A percentile compares a stretch with the other conserved stretches of the same genome.
These are phyloP conservation scores for Ophiostoma sp. DNA, from an alignment of 2,329 filamentous ascomycete genomes.

Conservation along the genomic window DNA sequence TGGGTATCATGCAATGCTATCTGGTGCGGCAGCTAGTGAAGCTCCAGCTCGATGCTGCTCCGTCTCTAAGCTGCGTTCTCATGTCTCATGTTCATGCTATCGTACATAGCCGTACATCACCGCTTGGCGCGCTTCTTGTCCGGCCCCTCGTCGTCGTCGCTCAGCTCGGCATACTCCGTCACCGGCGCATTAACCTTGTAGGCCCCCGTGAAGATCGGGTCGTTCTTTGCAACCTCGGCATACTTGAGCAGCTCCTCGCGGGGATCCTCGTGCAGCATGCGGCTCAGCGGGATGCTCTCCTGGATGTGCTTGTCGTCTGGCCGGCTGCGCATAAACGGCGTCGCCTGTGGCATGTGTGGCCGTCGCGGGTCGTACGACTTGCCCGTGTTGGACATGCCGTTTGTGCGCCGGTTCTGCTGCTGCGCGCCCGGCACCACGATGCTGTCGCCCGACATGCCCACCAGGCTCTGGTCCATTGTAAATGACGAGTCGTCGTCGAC, in stretches of 20 bases:
- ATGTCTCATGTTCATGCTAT: not conserved
- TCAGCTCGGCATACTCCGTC: constrained; percentile 82
- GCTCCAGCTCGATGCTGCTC: not conserved
- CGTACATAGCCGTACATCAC: constrained; percentile 28
- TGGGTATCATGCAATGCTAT: constrained; percentile 14
- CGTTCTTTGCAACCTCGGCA: constrained; percentile 84
- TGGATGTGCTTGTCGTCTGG: constrained; percentile 86
- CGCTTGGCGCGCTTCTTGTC: constrained; percentile 59
- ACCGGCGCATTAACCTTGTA: constrained; percentile 90
- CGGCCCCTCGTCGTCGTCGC: constrained; percentile 66
- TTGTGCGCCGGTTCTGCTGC: constrained; percentile 43
- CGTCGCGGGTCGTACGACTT: constrained; percentile 70
- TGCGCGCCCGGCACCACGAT: constrained; percentile 65
- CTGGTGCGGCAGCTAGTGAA: not conserved
- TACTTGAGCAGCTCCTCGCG: constrained; percentile 91
- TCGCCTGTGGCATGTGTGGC: constrained; percentile 77
- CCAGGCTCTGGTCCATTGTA: constrained; percentile 75
- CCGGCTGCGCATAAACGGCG: constrained; percentile 84
- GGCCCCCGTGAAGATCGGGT: constrained; percentile 89
- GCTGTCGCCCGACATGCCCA: constrained; percentile 76
- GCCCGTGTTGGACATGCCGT: constrained; percentile 71
- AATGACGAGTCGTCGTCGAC: constrained; percentile 87
- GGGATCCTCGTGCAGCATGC: constrained; percentile 94
- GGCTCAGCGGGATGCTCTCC: constrained; percentile 80
- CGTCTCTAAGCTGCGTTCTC: not conserved